Evolutionary conservation across 73 alveolate genomes (phyloP).

Genomic region (Effrenium voratum): DNA sequence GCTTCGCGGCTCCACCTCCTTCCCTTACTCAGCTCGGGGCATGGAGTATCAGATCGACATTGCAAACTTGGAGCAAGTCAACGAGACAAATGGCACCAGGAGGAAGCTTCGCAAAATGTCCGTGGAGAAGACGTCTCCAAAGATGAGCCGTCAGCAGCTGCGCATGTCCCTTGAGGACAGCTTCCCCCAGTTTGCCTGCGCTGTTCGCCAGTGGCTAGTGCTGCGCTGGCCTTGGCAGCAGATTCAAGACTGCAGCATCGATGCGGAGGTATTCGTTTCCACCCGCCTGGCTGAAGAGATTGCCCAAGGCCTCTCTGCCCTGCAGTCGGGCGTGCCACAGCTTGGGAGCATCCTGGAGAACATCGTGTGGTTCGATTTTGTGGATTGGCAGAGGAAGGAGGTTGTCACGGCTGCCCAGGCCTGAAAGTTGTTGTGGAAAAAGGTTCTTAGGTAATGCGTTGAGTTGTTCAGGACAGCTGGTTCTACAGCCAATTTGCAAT

Average conservation of each 20-base stretch:
- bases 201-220: conserved; percentile 47
- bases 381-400: conserved; percentile 10
- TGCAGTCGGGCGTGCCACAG: conserved; percentile 22
- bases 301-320: not conserved
- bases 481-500: not conserved
- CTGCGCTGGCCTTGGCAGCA: conserved; percentile 80
- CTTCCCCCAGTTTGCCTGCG: conserved; percentile 8
- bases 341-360: conserved; percentile 41
- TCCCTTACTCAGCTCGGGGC: conserved; percentile 20
- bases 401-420: conserved; percentile 30
- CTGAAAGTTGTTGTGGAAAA: not conserved
- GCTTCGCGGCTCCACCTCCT: not conserved
- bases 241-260: conserved; percentile 64
- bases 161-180: conserved; percentile 65
- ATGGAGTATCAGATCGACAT: conserved; percentile 44
- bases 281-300: conserved; percentile 72
- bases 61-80: not conserved
- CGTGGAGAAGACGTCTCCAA: conserved; percentile 21
- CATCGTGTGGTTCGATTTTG: conserved; percentile 59
- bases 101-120: conserved; percentile 38
- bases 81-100: conserved; percentile 30
- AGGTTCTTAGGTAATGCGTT: not conserved
- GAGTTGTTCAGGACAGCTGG: not conserved
- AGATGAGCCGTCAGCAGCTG: conserved; percentile 66
- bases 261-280: conserved; percentile 17